Evolutionary conservation across 192 early-diverging fungal genomes (phyloP).

Genomic region (Coemansia sp.): DNA sequence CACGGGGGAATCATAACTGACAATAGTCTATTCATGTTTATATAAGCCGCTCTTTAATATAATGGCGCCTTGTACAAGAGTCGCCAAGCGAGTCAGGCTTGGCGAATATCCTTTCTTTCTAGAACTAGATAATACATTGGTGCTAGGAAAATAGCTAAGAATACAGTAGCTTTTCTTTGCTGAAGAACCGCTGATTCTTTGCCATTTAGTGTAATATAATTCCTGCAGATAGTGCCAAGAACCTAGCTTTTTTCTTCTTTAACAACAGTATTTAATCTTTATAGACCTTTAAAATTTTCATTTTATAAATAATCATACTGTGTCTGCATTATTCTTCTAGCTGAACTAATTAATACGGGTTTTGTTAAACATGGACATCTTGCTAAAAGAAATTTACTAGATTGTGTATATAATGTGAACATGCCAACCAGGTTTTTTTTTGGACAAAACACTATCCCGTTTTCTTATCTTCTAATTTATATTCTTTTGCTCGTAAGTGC

Average conservation of each 20-base stretch:
- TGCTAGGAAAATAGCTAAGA: too few species aligned
- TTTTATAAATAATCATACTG: neutral
- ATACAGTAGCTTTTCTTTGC: too few species aligned
- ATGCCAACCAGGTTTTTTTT: neutral
- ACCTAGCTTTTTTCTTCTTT: neutral
- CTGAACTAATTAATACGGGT: neutral
- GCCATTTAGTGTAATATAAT: too few species aligned
- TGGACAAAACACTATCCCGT: neutral
- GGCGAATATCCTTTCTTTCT: neutral
- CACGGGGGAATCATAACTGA: neutral
- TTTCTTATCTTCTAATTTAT: neutral
- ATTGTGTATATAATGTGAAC: neutral
- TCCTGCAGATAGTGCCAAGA: neutral
- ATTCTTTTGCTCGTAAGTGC: neutral
- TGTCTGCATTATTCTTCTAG: neutral
- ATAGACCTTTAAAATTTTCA: neutral
- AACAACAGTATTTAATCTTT: neutral
- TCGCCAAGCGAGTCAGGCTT: neutral
- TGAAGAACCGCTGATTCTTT: too few species aligned
- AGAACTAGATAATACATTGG: neutral
- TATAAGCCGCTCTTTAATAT: neutral
- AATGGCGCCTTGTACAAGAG: neutral
- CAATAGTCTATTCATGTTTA: neutral
- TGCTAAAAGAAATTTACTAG: neutral
- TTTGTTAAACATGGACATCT: neutral